Evolutionary conservation across 2,329 filamentous ascomycete species (phyloP).

Genomic region (Trichoderma sp.): DNA sequence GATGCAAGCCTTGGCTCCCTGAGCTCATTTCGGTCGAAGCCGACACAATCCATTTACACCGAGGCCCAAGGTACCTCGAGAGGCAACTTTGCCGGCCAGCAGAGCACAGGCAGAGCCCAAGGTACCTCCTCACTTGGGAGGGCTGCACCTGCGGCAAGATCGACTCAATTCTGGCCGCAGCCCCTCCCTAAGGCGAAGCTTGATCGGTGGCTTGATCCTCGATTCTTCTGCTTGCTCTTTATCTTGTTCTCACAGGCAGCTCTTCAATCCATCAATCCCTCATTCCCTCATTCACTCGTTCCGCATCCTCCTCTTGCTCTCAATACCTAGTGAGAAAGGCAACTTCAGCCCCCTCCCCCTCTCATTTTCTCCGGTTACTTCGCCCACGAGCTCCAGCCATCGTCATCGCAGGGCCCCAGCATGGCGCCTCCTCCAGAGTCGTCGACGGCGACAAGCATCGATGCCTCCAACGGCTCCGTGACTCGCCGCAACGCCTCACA

Average conservation of each 20-base stretch:
- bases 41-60: slow-evolving; percentile 21
- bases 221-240: too few species aligned
- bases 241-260: not conserved
- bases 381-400: not conserved
- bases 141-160: slow-evolving; percentile 3
- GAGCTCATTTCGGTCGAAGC: slow-evolving; percentile 24
- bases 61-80: slow-evolving; percentile 4
- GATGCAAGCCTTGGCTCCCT: not conserved
- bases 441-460: slow-evolving; percentile 44
- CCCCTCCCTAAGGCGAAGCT: slow-evolving; percentile 22
- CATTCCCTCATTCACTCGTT: too few species aligned
- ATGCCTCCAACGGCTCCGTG: slow-evolving; percentile 37
- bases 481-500: slow-evolving; percentile 33
- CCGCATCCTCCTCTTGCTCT: not conserved
- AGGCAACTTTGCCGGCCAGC: slow-evolving; percentile 16
- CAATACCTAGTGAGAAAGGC: not conserved
- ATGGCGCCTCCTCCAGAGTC: slow-evolving; percentile 43
- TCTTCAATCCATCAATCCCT: not conserved
- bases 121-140: not conserved
- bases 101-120: not conserved
- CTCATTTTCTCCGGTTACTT: not conserved
- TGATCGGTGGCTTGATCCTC: slow-evolving; percentile 4
- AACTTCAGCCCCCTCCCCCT: not conserved
- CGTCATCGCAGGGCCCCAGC: not conserved
- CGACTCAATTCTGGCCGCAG: slow-evolving; percentile 19